These are phyloP conservation scores for Leptodermis oblonga DNA, from an alignment of 257 asterid species.

Conservation along the genomic window DNA sequence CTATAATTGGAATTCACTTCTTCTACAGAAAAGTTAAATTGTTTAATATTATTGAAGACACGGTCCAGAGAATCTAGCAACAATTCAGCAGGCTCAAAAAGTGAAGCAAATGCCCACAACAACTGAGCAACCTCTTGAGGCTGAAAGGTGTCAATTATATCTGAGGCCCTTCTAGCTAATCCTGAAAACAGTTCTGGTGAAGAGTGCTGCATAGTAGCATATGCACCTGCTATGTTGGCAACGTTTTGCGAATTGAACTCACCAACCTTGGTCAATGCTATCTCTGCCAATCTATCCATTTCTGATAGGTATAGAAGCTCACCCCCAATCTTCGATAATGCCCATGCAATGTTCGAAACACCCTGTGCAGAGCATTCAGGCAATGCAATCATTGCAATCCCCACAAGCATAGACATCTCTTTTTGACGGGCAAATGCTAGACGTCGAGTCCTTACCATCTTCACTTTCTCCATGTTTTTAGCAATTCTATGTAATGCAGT, in stretches of 20 bases:
- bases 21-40: constrained; percentile 34
- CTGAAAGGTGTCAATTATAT: constrained; percentile 55
- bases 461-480: constrained; percentile 94
- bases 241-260: constrained; percentile 90
- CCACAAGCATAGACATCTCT: constrained; percentile 94
- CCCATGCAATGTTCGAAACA: constrained; percentile 89
- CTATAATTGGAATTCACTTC: constrained; percentile 30
- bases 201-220: constrained; percentile 95
- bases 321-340: constrained; percentile 87
- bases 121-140: constrained; percentile 86
- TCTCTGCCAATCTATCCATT: constrained; percentile 95
- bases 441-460: constrained; percentile 56
- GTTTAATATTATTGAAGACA: constrained; percentile 36
- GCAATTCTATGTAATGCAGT: constrained; percentile 92
- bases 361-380: constrained; percentile 94
- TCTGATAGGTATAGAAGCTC: constrained; percentile 92
- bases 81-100: constrained; percentile 55
- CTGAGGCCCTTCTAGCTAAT: constrained; percentile 57
- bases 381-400: constrained; percentile 84
- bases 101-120: constrained; percentile 93
- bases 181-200: constrained; percentile 70
- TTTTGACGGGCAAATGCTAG: constrained; percentile 77
- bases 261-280: constrained; percentile 57
- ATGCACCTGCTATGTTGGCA: constrained; percentile 91
- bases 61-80: constrained; percentile 68